Evolutionary conservation across 371 early-diverging fungal species (phyloP), one percentile per base, ranked within the genome.

Genomic region (Apophysomyces ossiformis): DNA sequence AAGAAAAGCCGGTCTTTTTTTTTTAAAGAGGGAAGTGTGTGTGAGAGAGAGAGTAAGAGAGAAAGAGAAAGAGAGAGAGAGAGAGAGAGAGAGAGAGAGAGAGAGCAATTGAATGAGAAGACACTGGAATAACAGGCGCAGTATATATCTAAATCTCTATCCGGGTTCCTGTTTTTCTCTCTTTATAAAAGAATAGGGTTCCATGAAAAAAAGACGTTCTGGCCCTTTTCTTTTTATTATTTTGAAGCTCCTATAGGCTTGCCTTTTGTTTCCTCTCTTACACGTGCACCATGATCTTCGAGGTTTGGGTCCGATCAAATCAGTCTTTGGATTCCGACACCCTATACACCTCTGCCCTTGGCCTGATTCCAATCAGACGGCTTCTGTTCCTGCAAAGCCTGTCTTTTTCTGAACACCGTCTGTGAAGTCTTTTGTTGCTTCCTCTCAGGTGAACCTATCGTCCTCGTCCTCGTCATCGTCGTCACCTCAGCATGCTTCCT

Each of bases 1-100:
- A 37, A 26, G 32, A 26, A 26, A 26, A 26, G 32, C 32, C 32
- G 3, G 32, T 26, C 32, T 26, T 26, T 26, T 26, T 26, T 26
- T 26, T 26, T 26, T 26, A 26, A 26, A 26, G 32, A 26, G 36
- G 58, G 26, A 58, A 36, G 39, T 37, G 58, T n/a, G n/a, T n/a
- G n/a, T n/a, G n/a, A n/a, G n/a, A 45, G 63, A 37, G 36, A 26
- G 56, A 26, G 57, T 13, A 57, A 57, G 12, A 57, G 12, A 57
- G 21, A 12, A 3, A 7, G 12, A 57, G 36, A 57, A 57, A 50
- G 37, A 63, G 39, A 26, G 41, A 13, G 37, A 38, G 37, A 21
- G 58, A 57, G 56, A 21, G 36, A 13, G 56, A 54, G 26, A 39
- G 39, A 37, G 18, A 39, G 56, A 63, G 46, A 41, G 13, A 57